Evolutionary conservation across 2,329 filamentous ascomycete genomes (phyloP), one percentile per base, ranked within the genome.

Genomic region (Massarina eburnea): DNA sequence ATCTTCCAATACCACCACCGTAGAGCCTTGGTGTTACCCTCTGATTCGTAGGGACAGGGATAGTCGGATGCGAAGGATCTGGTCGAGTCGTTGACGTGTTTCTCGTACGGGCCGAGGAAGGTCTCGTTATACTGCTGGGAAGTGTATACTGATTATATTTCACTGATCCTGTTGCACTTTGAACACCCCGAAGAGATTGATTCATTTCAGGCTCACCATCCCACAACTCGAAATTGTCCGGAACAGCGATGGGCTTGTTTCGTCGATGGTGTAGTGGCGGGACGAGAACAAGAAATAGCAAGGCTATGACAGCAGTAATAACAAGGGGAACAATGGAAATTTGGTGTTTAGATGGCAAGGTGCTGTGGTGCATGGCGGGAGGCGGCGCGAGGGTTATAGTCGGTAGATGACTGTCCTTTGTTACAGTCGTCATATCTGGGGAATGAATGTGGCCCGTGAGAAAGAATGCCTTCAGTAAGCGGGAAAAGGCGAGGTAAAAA

Each of bases 361-460:
- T 8, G 14, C n/a, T 14, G 5, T n/a, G 4, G 15, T 14, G 9
- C 12, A 46, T 18, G 1, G 27, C 29, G 27, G 27, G 26, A 18
- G 34, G 39, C 3, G 39, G 34, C 4, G 35, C 24, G 12, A 46
- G 39, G 3, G 39, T 46, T 12, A 42, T 38, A 9, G 44, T 46
- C 12, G 44, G 39, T 27, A 46, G 24, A 15, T 10, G 5, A 2
- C n/a, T 10, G 27, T 9, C 19, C 19, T 19, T 5, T 21, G 12
- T 35, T 5, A 18, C 17, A 8, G 10, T 35, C 8, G 3, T 9
- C 8, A 17, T 19, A 19, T 18, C 12, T n/a, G 27, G n/a, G n/a
- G 27, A 30, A 14, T 30, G 27, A 14, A 14, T 30, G 15, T 35
- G 9, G 15, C 33, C 5, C 33, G 8, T 35, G 15, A 8, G 33